Conservation (phyloP, 441 rosid species). For the Gossypium davidsonii region DNA sequence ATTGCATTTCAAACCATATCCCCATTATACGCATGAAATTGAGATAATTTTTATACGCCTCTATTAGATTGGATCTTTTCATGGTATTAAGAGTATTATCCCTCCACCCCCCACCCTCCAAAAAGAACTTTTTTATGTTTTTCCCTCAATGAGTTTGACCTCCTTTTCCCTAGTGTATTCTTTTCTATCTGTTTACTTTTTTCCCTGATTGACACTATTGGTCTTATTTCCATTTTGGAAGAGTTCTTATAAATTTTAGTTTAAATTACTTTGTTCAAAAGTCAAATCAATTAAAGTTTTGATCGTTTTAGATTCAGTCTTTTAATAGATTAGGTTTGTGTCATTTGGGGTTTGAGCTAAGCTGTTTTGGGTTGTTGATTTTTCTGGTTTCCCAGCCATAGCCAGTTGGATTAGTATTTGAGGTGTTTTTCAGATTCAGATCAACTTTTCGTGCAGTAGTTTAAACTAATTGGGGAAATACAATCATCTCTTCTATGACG, state of each 20-base stretch:
- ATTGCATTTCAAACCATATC: neutral
- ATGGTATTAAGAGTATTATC: too few species aligned
- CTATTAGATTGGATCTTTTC: too few species aligned
- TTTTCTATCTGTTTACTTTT: too few species aligned
- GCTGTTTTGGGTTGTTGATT: neutral
- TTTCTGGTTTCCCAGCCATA: neutral
- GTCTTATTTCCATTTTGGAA: too few species aligned
- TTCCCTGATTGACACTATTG: too few species aligned
- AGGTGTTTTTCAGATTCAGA: neutral
- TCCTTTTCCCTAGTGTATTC: too few species aligned
- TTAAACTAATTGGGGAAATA: neutral
- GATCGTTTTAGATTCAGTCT: neutral
- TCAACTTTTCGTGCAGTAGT: neutral
- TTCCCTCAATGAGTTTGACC: too few species aligned
- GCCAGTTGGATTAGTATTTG: neutral
- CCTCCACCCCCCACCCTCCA: too few species aligned
- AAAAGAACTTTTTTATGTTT: too few species aligned
- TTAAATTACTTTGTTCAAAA: neutral
- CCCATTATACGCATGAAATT: neutral
- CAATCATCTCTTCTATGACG: neutral
- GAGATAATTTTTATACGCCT: neutral
- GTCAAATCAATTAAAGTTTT: neutral
- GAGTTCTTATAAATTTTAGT: too few species aligned
- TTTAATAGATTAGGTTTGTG: neutral
- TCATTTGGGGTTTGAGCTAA: neutral